A percentile compares a stretch with the other conserved stretches of the same genome.
These are phyloP conservation scores for Syncephalastrum monosporum DNA, from an alignment of 371 early-diverging fungal genomes.

Conservation along the genomic window DNA sequence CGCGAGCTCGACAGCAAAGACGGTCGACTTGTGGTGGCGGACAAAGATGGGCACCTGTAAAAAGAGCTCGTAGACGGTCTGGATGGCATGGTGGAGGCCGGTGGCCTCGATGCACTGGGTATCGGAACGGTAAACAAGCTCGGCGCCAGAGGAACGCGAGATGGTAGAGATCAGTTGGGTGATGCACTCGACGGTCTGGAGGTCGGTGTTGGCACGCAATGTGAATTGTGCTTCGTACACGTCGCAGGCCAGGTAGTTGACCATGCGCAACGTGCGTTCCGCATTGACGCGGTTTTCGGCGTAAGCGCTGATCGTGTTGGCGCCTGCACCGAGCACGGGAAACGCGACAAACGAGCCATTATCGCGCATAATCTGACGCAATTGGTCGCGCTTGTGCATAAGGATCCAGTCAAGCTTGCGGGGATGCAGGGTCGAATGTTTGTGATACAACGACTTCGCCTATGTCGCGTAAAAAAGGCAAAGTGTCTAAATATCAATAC, in stretches of 20 bases:
- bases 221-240: not conserved
- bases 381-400: slow-evolving; percentile 55
- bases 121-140: slow-evolving; percentile 11
- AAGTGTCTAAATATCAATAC: not conserved
- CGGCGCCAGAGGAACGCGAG: slow-evolving; percentile 15
- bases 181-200: not conserved
- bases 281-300: slow-evolving; percentile 71
- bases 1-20: slow-evolving; percentile 56
- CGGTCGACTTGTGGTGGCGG: slow-evolving; percentile 12
- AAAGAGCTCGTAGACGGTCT: slow-evolving; percentile 10
- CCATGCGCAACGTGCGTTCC: slow-evolving; percentile 66
- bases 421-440: slow-evolving; percentile 45
- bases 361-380: slow-evolving; percentile 72
- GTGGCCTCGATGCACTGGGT: slow-evolving; percentile 13
- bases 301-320: slow-evolving; percentile 54
- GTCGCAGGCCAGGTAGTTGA: slow-evolving; percentile 61
- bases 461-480: slow-evolving; percentile 7
- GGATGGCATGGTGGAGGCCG: slow-evolving; percentile 10
- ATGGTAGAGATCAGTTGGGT: slow-evolving; percentile 8
- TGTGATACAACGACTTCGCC: slow-evolving; percentile 47
- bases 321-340: slow-evolving; percentile 62
- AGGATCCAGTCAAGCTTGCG: slow-evolving; percentile 81
- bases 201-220: not conserved
- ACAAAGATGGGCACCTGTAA: slow-evolving; percentile 8
- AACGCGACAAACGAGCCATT: slow-evolving; percentile 68